Conservation (phyloP, 139 green algal genomes). For the Dunaliella primolecta region DNA sequence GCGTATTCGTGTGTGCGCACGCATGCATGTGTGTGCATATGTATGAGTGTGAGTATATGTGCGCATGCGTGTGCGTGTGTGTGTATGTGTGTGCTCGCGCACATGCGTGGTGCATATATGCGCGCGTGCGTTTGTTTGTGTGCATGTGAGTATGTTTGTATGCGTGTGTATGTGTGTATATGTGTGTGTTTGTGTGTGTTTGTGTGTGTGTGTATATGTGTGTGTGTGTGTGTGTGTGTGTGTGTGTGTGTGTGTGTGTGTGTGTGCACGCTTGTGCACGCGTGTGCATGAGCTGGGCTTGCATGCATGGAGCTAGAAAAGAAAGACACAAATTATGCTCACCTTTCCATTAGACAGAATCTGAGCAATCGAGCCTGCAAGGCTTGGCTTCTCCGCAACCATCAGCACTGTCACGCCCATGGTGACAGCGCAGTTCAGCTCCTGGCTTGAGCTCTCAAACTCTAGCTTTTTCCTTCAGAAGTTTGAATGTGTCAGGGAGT, state of each 20-base stretch:
- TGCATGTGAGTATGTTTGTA: neutral
- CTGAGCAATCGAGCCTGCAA: conserved; percentile 71
- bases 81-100: neutral
- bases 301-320: too few relatives aligned
- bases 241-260: too few relatives aligned
- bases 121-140: neutral
- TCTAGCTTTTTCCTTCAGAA: too few relatives aligned
- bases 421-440: neutral
- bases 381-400: conserved; percentile 85
- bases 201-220: too few relatives aligned
- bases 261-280: too few relatives aligned
- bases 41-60: neutral
- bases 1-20: neutral
- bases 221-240: too few relatives aligned
- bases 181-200: too few relatives aligned
- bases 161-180: too few relatives aligned
- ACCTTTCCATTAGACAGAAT: conserved; percentile 66
- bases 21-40: neutral
- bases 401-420: conserved; percentile 60
- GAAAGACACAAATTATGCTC: neutral
- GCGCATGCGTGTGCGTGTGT: neutral
- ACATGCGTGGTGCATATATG: neutral
- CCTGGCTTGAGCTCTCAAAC: too few relatives aligned
- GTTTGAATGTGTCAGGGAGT: too few relatives aligned
- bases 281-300: too few relatives aligned